Conservation (phyloP, 2,329 filamentous ascomycete genomes). For the Fusarium compactum region DNA sequence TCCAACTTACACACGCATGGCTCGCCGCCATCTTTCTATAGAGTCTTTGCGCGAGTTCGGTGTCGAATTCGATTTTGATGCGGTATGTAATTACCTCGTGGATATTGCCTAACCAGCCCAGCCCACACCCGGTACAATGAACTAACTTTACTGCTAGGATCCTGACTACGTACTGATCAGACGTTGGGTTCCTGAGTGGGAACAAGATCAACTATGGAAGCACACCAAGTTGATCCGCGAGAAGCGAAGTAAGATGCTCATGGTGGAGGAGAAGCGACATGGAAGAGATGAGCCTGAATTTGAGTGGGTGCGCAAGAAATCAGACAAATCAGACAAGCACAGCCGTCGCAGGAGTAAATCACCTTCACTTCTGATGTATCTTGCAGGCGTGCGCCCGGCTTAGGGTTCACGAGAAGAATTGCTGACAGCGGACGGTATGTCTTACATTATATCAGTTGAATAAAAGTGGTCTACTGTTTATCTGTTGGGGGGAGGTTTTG, state of each 20-base stretch:
- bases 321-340: conserved; percentile 59
- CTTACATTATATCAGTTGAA: conserved; percentile 9
- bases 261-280: conserved; percentile 61
- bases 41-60: conserved; percentile 69
- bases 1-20: conserved; percentile 74
- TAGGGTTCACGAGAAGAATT: conserved; percentile 37
- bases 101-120: neutral
- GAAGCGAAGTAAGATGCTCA: conserved; percentile 60
- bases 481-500: conserved; percentile 38
- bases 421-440: conserved; percentile 1
- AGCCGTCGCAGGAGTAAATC: conserved; percentile 68
- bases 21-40: conserved; percentile 70
- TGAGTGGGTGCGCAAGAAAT: conserved; percentile 66
- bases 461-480: conserved; percentile 22
- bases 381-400: conserved; percentile 64
- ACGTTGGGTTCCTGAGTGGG: conserved; percentile 76
- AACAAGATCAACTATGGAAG: conserved; percentile 78
- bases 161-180: conserved; percentile 79
- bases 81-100: conserved; percentile 56
- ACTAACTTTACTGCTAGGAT: conserved; percentile 63
- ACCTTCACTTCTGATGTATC: conserved; percentile 67
- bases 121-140: neutral
- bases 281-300: conserved; percentile 61
- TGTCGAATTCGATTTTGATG: conserved; percentile 69
- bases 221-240: conserved; percentile 76